Conservation (phyloP, 2,329 filamentous ascomycete genomes). For the Gliomastix tumulicola region DNA sequence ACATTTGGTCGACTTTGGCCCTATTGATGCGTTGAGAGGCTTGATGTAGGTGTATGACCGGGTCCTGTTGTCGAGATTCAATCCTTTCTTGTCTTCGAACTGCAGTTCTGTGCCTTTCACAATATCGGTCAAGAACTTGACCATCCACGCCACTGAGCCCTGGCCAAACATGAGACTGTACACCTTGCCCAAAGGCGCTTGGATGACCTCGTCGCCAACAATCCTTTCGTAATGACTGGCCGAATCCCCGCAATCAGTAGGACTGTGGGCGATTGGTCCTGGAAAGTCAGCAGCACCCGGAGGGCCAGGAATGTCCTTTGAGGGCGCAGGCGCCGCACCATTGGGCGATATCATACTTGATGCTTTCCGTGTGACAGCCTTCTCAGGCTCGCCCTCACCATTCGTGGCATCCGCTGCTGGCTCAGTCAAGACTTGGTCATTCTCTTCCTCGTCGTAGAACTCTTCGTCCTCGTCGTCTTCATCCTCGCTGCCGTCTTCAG, state of each 20-base stretch:
- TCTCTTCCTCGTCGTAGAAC: slow-evolving; percentile 72
- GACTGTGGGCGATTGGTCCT: slow-evolving; percentile 71
- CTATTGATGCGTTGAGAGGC: slow-evolving; percentile 75
- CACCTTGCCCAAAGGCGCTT: slow-evolving; percentile 84
- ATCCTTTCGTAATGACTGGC: slow-evolving; percentile 77
- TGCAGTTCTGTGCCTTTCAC: slow-evolving; percentile 87
- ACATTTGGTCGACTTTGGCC: slow-evolving; percentile 91
- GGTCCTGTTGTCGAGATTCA: slow-evolving; percentile 67
- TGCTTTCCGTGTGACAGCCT: slow-evolving; percentile 61
- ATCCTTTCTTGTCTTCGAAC: slow-evolving; percentile 75
- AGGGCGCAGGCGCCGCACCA: slow-evolving; percentile 15
- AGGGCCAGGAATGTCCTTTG: slow-evolving; percentile 11
- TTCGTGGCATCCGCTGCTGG: slow-evolving; percentile 52
- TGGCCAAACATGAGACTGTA: slow-evolving; percentile 85
- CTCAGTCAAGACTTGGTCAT: no score
- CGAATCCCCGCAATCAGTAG: slow-evolving; percentile 79
- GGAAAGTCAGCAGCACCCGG: slow-evolving; percentile 61
- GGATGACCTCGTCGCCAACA: slow-evolving; percentile 77
- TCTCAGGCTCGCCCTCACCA: slow-evolving; percentile 50
- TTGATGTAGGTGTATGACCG: slow-evolving; percentile 86
- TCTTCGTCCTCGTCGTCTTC: slow-evolving; percentile 70
- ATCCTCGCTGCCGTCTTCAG: slow-evolving; percentile 45
- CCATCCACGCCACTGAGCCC: slow-evolving; percentile 72
- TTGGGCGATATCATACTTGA: slow-evolving; percentile 48
- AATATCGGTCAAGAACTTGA: slow-evolving; percentile 76